These are phyloP conservation scores for Cupressus sempervirens DNA, from an alignment of 75 land plant genomes.

Conservation along the genomic window DNA sequence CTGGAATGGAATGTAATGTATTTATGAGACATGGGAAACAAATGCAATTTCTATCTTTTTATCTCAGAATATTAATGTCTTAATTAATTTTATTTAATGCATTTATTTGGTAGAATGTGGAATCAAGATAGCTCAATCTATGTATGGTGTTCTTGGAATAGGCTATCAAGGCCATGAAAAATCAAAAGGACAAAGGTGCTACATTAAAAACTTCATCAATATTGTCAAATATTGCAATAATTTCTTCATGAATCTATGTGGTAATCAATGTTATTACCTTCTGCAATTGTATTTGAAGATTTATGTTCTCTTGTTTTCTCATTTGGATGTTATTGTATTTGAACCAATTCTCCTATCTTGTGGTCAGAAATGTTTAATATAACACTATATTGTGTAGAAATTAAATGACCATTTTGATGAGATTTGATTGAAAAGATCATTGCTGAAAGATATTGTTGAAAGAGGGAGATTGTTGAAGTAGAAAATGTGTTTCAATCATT, in stretches of 20 bases:
- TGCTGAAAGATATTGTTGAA: too few species aligned
- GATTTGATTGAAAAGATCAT: too few species aligned
- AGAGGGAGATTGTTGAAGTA: too few species aligned
- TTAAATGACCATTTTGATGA: too few species aligned
- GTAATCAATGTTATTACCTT: constrained; percentile 20
- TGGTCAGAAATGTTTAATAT: too few species aligned
- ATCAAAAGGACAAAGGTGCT: constrained; percentile 75
- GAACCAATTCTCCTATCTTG: too few species aligned
- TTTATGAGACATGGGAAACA: constrained; percentile 63
- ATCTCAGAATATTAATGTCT: background rate
- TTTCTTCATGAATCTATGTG: constrained; percentile 69
- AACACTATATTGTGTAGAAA: too few species aligned
- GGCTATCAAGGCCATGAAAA: constrained; percentile 93
- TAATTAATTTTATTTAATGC: background rate
- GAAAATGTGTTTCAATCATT: too few species aligned
- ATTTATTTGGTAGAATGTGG: constrained; percentile 44
- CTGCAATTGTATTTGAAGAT: background rate
- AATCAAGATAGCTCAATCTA: constrained; percentile 56
- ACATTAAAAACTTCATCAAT: constrained; percentile 66
- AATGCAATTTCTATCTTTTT: background rate
- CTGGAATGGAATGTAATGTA: constrained; percentile 85
- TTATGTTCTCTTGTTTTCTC: too few species aligned
- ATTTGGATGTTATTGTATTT: too few species aligned
- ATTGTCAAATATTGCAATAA: constrained; percentile 63
- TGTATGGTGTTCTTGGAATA: constrained; percentile 80